Conservation (phyloP, 805 yeast genomes). For the Blastobotrys terrestris region DNA sequence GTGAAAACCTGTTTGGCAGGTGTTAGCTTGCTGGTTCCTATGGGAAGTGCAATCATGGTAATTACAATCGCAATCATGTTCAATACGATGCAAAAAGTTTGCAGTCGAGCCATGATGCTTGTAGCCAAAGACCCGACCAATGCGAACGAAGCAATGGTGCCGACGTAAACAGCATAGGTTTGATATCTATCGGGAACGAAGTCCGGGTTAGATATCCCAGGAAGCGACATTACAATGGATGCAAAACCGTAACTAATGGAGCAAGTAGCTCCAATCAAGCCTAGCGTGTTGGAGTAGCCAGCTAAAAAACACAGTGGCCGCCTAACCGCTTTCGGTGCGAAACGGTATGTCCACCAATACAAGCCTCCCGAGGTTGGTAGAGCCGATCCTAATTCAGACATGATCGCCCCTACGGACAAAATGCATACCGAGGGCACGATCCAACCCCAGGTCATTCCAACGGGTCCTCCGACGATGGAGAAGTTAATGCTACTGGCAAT, state of each 20-base stretch:
- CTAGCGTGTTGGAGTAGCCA: slow-evolving; percentile 63
- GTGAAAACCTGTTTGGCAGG: slow-evolving; percentile 50
- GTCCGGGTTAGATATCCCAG: slow-evolving; percentile 43
- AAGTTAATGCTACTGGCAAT: slow-evolving; percentile 49
- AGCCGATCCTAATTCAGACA: slow-evolving; percentile 63
- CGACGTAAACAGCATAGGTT: slow-evolving; percentile 62
- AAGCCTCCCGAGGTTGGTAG: slow-evolving; percentile 74
- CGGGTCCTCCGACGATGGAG: slow-evolving; percentile 59
- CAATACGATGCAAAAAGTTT: slow-evolving; percentile 49
- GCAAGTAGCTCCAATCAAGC: slow-evolving; percentile 59
- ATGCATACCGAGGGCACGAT: slow-evolving; percentile 52
- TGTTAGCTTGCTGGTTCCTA: slow-evolving; percentile 12
- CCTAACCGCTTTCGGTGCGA: slow-evolving; percentile 49
- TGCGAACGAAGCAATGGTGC: slow-evolving; percentile 48
- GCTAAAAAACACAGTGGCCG: slow-evolving; percentile 54
- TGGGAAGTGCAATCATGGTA: slow-evolving; percentile 29
- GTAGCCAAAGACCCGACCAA: slow-evolving; percentile 52
- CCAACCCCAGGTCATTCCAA: slow-evolving; percentile 72
- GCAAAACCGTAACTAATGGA: slow-evolving; percentile 71
- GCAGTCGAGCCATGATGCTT: slow-evolving; percentile 49
- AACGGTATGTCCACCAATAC: slow-evolving; percentile 62
- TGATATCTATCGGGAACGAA: slow-evolving; percentile 50
- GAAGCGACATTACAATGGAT: slow-evolving; percentile 41
- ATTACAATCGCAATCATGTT: slow-evolving; percentile 49
- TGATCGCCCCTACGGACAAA: slow-evolving; percentile 53